Base-by-base conservation (phyloP, 2,329 filamentous ascomycete genomes). In the Curvularia verruculosa region DNA sequence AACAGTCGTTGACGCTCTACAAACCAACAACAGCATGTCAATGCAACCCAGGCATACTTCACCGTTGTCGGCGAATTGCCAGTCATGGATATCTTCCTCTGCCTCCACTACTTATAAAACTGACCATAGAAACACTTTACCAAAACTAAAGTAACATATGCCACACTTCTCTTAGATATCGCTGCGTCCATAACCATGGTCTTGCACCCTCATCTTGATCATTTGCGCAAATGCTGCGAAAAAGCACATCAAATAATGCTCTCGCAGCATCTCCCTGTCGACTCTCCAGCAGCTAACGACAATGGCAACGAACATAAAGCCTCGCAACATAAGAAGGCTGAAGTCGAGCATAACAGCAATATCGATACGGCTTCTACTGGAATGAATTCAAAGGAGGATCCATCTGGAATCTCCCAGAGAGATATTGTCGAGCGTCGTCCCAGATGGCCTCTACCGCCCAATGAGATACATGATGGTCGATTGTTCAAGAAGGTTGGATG, bases 401-500 rank as follows among this genome's bases (percentile, higher is more conserved):
- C 10, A 26, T 23, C 41, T 6, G n/a, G n/a, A 1, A 8, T 28
- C 5, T 6, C 31, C 2, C 23, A n/a, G 41, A 23, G 29, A 12
- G 23, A 10, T n/a, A 5, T 10, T 21, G 7, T 7, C 2, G 13
- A 26, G 12, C 2, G 18, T 9, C 18, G 4, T 18, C 13, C 23
- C 1, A 13, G 5, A 5, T 46, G 41, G 50, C 12, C 18, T 23
- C 23, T 52, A n/a, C 50, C 50, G 9, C 50, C 50, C 18, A 46
- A 41, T 6, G 34, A 39, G 41, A 52, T 52, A 39, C 24, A 52
- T 5, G 43, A 52, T 18, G 41, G 41, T 24, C 24, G 50, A 36
- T n/a, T 52, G n/a, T 52, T 46, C 41, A 36, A 26, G 28, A 52
- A 44, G 18, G 50, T 47, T 46, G 41, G 50, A 39, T 52, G 24